Conservation (phyloP, 768 basidiomycete species). For the Lactifluus echinatus region DNA sequence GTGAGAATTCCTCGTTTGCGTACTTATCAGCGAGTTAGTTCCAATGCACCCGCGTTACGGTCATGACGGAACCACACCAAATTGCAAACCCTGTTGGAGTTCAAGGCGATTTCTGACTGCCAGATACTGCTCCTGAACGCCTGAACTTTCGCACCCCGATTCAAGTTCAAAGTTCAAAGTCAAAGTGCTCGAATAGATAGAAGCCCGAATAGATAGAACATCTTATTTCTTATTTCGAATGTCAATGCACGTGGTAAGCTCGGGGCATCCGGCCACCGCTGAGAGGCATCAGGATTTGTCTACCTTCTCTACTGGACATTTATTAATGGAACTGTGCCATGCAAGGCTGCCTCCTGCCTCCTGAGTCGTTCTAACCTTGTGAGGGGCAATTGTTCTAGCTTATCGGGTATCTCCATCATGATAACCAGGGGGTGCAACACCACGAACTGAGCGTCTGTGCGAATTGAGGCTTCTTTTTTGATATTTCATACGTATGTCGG, state of each 20-base stretch:
- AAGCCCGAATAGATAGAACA: too few relatives aligned
- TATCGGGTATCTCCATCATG: background rate
- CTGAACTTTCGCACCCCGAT: background rate
- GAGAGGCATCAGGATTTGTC: too few relatives aligned
- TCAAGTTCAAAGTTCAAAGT: too few relatives aligned
- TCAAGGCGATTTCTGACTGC: background rate
- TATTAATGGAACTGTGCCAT: background rate
- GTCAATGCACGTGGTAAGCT: too few relatives aligned
- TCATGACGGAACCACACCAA: background rate
- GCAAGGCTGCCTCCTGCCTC: background rate
- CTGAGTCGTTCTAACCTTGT: background rate
- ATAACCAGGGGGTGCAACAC: background rate
- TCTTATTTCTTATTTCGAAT: too few relatives aligned
- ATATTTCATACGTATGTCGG: background rate
- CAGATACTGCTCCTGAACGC: background rate
- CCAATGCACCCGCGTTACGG: background rate
- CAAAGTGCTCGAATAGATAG: too few relatives aligned
- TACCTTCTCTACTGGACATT: background rate
- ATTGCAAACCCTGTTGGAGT: background rate
- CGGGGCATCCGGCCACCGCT: too few relatives aligned
- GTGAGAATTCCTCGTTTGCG: background rate
- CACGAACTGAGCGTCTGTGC: background rate
- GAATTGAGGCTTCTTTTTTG: background rate
- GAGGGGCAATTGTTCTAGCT: background rate
- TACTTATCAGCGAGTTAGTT: background rate